Conservation (phyloP, 1,284 basidiomycete genomes). For the Trametes hirsuta region DNA sequence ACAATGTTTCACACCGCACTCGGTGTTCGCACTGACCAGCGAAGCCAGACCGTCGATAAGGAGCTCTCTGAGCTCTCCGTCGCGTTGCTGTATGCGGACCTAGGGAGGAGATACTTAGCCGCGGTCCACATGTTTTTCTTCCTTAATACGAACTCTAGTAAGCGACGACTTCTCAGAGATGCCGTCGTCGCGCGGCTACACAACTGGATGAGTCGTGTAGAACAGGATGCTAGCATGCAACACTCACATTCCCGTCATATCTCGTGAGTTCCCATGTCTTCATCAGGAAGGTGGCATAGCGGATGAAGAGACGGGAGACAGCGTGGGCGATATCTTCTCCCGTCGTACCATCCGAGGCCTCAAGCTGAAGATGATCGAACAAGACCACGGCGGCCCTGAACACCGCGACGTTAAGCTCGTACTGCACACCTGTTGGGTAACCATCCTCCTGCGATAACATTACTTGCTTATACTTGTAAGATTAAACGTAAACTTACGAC, state of each 20-base stretch:
- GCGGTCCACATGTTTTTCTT: background rate
- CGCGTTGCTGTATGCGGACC: constrained; percentile 51
- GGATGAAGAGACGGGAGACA: constrained; percentile 77
- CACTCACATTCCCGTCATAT: constrained; percentile 45
- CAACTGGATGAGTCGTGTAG: background rate
- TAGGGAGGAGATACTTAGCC: background rate
- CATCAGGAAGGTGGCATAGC: constrained; percentile 71
- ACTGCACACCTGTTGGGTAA: constrained; percentile 20
- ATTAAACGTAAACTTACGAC: constrained; percentile 40
- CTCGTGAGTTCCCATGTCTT: constrained; percentile 60
- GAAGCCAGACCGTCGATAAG: constrained; percentile 81
- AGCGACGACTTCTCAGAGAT: constrained; percentile 55
- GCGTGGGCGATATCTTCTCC: constrained; percentile 71
- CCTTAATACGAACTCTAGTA: constrained; percentile 45
- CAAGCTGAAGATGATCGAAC: constrained; percentile 77
- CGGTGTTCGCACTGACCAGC: constrained; percentile 84
- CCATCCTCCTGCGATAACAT: constrained; percentile 1
- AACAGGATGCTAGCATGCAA: background rate
- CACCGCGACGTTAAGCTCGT: constrained; percentile 75
- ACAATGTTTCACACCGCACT: constrained; percentile 89
- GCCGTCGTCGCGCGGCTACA: constrained; percentile 47
- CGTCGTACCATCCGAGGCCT: constrained; percentile 56
- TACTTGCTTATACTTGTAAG: background rate
- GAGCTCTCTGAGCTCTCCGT: constrained; percentile 68
- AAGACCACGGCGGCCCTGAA: constrained; percentile 74